Base-by-base conservation (phyloP, 139 green algal species). In the Chlorella sp. region DNA sequence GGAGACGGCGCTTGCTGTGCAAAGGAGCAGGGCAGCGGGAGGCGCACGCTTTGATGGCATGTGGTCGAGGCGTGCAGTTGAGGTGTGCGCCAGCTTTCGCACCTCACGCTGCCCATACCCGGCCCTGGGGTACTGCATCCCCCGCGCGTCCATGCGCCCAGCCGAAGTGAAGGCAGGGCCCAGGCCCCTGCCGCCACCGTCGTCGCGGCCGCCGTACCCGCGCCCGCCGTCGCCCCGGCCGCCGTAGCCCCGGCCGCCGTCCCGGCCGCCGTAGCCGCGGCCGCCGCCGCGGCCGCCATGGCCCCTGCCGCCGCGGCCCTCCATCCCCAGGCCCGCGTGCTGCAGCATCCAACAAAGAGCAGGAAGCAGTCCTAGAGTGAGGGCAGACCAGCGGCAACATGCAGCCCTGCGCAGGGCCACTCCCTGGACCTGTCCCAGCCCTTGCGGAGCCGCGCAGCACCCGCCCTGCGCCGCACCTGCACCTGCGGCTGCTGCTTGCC, bases 401-500 rank as follows among this genome's bases (percentile, higher is more conserved):
- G 29, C n/a, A 42, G 23, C n/a, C n/a, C n/a, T 42, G 60, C 60
- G 15, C 35, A 71, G 63, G 35, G 41, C 41, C 38, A 41, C 45
- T 45, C 50, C 4, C 33, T 5, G 43, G 15, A 17, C 12, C 11
- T 43, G 27, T 50, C 5, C 4, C 5, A 69, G 15, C n/a, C n/a
- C n/a, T n/a, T n/a, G 46, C 14, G 46, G 17, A 27, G 46, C 65
- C 65, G n/a, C n/a, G n/a, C n/a, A n/a, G n/a, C n/a, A n/a, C n/a
- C n/a, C n/a, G 38, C 9, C 35, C 61, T 31, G 35, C 36, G 36
- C n/a, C 33, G 25, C 8, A 40, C n/a, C 29, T 27, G 19, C 45
- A 46, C 62, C 33, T 60, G 55, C 48, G 61, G 56, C 56, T 62
- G 67, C 58, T 79, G 77, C 68, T 77, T 66, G 55, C 36, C 65